Evolutionary conservation across 1,284 basidiomycete genomes (phyloP).

Genomic region (Malassezia cuniculi): DNA sequence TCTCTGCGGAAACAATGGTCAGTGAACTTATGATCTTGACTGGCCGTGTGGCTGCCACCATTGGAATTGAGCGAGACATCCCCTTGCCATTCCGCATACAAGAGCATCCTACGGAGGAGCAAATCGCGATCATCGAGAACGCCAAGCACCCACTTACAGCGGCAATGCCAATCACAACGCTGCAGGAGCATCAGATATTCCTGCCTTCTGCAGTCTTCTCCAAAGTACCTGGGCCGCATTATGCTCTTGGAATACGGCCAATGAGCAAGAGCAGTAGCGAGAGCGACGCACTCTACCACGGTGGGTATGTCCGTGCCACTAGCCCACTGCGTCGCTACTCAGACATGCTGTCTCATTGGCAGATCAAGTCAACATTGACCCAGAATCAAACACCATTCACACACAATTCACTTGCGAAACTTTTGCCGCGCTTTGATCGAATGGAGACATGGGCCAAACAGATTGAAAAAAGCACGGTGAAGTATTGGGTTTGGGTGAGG

Average conservation of each 20-base stretch:
- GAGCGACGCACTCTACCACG: constrained; percentile 10
- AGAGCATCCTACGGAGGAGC: constrained; percentile 43
- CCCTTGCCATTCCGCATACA: constrained; percentile 58
- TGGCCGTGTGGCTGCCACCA: constrained; percentile 62
- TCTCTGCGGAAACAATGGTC: constrained; percentile 49
- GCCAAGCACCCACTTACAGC: constrained; percentile 13
- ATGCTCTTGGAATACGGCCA: constrained; percentile 57
- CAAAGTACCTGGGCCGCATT: constrained; percentile 54
- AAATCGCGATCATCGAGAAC: constrained; percentile 31
- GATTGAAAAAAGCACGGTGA: constrained; percentile 14
- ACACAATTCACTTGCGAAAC: constrained; percentile 1
- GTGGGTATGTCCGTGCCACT: constrained; percentile 64
- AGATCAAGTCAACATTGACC: constrained; percentile 64
- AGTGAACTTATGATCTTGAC: constrained; percentile 75
- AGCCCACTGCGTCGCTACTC: constrained; percentile 73
- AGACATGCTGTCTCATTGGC: constrained; percentile 83
- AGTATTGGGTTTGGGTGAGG: constrained; percentile 19
- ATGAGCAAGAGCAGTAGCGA: not conserved
- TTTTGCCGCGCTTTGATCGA: constrained; percentile 20
- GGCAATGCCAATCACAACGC: constrained; percentile 10
- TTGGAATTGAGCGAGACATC: constrained; percentile 55
- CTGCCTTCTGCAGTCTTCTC: constrained; percentile 14
- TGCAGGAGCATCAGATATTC: constrained; percentile 11
- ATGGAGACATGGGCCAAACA: constrained; percentile 20
- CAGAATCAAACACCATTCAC: constrained; percentile 5